Conservation (phyloP, 1,139 yeast genomes). For the Pneumocystis murina region DNA sequence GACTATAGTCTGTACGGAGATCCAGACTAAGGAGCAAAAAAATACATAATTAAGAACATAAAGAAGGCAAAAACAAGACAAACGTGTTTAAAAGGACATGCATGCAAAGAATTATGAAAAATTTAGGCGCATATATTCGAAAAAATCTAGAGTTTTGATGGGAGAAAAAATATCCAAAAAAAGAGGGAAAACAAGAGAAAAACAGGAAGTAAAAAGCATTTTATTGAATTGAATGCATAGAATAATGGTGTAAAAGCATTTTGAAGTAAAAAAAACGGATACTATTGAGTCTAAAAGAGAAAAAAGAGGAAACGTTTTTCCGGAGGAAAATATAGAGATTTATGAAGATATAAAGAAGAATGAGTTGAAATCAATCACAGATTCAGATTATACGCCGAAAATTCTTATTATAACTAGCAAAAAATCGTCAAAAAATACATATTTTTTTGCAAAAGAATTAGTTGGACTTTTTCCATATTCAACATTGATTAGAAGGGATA, state of each 20-base stretch:
- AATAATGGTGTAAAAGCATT: slow-evolving; percentile 9
- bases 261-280: slow-evolving; percentile 64
- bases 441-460: slow-evolving; percentile 75
- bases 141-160: too few species aligned
- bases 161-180: too few species aligned
- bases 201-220: neutral
- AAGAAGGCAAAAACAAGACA: too few species aligned
- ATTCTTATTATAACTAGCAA: slow-evolving; percentile 79
- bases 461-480: slow-evolving; percentile 75
- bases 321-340: neutral
- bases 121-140: too few species aligned
- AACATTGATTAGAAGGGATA: slow-evolving; percentile 74
- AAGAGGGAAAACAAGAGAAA: too few species aligned
- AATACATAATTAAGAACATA: too few species aligned
- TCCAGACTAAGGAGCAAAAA: too few species aligned
- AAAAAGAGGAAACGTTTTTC: slow-evolving; percentile 69
- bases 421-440: slow-evolving; percentile 71
- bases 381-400: slow-evolving; percentile 52
- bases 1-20: neutral
- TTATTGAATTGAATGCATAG: neutral
- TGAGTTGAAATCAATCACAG: slow-evolving; percentile 51
- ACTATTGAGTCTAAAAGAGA: slow-evolving; percentile 83
- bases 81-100: too few species aligned
- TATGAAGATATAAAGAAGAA: slow-evolving; percentile 52
- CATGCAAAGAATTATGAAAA: too few species aligned